Base-by-base conservation (phyloP, 2,329 filamentous ascomycete genomes). In the Diaporthe ilicicola region DNA sequence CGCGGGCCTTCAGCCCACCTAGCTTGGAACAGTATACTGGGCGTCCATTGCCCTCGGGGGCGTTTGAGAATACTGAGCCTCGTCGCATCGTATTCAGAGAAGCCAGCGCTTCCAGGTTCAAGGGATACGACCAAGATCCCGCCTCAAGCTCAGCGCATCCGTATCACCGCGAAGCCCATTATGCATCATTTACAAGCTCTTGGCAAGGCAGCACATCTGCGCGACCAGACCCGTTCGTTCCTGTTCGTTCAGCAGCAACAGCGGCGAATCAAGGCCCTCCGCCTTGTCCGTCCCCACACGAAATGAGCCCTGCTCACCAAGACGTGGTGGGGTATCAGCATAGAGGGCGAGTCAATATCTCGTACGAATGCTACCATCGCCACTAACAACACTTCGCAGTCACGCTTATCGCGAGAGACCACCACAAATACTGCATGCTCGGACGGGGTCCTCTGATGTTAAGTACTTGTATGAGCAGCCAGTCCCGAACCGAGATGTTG, bases 271-370 rank as follows among this genome's bases (percentile, higher is more conserved):
- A 24, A 19, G 64, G 32, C 32, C 42, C 32, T 12, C 15, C 55
- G 9, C n/a, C 37, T n/a, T 64, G 56, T 50, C 55, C 15, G 19
- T 65, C 46, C 17, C 42, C 44, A 22, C 51, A 71, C 37, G 69
- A 66, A 24, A 10, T 27, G 15, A 24, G 4, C 10, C 44, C 64
- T n/a, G 22, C 32, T 15, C 48, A 54, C 32, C 68, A 51, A 48
- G 44, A 24, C 29, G 24, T 44, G 39, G 44, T 44, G 34, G 64
- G 39, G 6, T 53, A 71, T 44, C 34, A 44, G 19, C 69, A 68
- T 32, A 71, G 69, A 69, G 71, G 71, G 71, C 68, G 69, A 73
- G 71, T 73, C 50, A 54, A 46, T 27, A n/a, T 46, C n/a, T 68
- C 46, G 6, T 32, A 17, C 44, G 22, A 44, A 22, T 29, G 37